Percentiles rank a stretch among this genome's conserved stretches.
phyloP scores from a whole-genome alignment of 805 yeast species.

The Hanseniaspora occidentalis region DNA sequence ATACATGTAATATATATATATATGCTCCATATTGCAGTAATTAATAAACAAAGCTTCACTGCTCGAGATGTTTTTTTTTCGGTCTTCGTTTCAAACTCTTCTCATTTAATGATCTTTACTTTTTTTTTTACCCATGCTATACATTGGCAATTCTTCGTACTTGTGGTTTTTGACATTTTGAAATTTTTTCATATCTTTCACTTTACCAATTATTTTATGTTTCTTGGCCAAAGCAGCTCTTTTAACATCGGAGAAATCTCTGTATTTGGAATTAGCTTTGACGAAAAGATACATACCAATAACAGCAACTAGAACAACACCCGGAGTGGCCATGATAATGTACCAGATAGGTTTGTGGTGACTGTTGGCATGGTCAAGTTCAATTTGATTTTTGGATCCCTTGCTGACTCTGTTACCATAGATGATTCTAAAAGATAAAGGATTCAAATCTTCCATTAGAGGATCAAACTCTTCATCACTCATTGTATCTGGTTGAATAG shows the following conservation, averaged over 20 bases:
- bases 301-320: conserved; percentile 46
- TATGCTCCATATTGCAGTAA: too few species aligned
- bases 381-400: conserved; percentile 31
- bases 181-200: conserved; percentile 23
- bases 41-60: too few species aligned
- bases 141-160: conserved; percentile 31
- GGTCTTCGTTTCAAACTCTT: too few species aligned
- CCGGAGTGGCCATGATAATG: conserved; percentile 56
- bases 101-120: not conserved
- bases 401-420: conserved; percentile 30
- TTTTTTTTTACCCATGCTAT: conserved; percentile 11
- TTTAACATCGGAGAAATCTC: conserved; percentile 37
- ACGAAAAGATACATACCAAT: conserved; percentile 56
- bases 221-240: conserved; percentile 23
- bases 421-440: conserved; percentile 36
- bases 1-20: too few species aligned
- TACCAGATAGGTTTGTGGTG: conserved; percentile 39
- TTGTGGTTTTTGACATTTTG: conserved; percentile 24
- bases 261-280: conserved; percentile 39
- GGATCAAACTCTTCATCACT: conserved; percentile 55
- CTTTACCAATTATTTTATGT: conserved; percentile 29
- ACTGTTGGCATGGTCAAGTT: conserved; percentile 32
- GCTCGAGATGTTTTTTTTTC: too few species aligned
- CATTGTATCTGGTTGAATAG: conserved; percentile 62
- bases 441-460: conserved; percentile 26